Base-by-base conservation (phyloP, 2,329 filamentous ascomycete species). In the Colletotrichum sp. region DNA sequence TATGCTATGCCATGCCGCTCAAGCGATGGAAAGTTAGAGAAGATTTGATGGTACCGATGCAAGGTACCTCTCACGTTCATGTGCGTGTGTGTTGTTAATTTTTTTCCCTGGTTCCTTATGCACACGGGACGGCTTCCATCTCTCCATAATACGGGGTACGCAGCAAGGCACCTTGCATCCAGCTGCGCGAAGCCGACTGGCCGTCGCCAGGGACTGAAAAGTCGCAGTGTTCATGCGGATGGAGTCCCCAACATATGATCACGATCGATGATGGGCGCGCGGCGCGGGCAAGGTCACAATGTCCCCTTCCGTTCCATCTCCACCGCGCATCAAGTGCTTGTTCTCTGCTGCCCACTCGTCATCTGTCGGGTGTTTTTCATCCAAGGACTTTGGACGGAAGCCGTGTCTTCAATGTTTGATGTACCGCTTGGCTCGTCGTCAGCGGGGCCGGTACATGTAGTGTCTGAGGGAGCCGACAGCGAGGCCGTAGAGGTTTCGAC, bases 221-320 rank as follows among this genome's bases (percentile, higher is more conserved):
- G 73, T 73, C 26, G 73, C 57, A 72, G 64, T 75, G 61, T 75
- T 75, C 64, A 75, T 73, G 73, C 73, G 73, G 57, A 75, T 68
- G 73, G 70, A 48, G 69, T 65, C 26, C 30, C 32, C 55, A 36
- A 26, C 21, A 68, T 28, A 26, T 16, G 73, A 72, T 67, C 63
- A 57, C 57, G 63, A 75, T 68, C 55, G 43, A 52, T 52, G 43
- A 52, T 21, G 43, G 43, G 43, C 43, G 43, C 32, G 43, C 43
- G 43, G 43, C n/a, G 43, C 28, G 16, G 57, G 55, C 63, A 65
- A 38, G 48, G 36, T n/a, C 16, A 18, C 32, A 57, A n/a, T 65
- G 26, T 60, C 57, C 58, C n/a, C n/a, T 26, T 21, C 61, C 43
- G 36, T 36, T 60, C 24, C 57, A 13, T 64, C 70, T 48, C 66